Base-by-base conservation (phyloP, 371 early-diverging fungal genomes). In the Rhizopus arrhizus region DNA sequence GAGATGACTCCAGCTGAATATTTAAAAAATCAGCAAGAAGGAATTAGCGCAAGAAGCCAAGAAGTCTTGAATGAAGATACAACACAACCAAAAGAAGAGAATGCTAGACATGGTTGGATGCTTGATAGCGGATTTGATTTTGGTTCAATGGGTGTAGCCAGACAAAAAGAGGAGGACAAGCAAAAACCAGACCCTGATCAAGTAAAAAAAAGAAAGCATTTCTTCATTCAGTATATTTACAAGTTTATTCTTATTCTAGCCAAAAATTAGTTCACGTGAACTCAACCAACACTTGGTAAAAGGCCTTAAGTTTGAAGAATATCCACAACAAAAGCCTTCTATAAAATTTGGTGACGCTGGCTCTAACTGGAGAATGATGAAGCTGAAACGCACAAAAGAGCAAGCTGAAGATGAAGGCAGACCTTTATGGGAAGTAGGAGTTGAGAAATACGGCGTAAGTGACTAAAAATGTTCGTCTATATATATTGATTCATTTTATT, bases 341-440 rank as follows among this genome's bases (percentile, higher is more conserved):
- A 61, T 72, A 46, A 56, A 68, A 53, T 83, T 68, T 83, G 94
- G 94, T 0, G 94, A 93, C 61, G 80, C 82, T 3, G 92, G 92
- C 2, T 87, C 90, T 0, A 82, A 65, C 12, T 93, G 94, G 94
- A 76, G 92, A 50, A 93, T 92, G 91, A 87, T 87, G 68, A 91
- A 91, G 54, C 73, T 93, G 43, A 83, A 81, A 59, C 80, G 89
- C 35, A 80, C 87, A 34, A 75, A 76, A 65, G 91, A 92, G 52
- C 84, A 84, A 36, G 89, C 92, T 0, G 81, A 85, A 47, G 88
- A 88, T 49, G 89, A 90, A 56, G 81, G 79, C 0, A 73, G 86
- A 29, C 53, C 83, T 0, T 56, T 90, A 11, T 76, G 87, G 45
- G 85, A 90, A 56, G 85, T 92, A 28, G 92, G 88, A 0, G 43